These are phyloP conservation scores for Populus hybrid DNA, from an alignment of 441 rosid genomes.

Conservation along the genomic window DNA sequence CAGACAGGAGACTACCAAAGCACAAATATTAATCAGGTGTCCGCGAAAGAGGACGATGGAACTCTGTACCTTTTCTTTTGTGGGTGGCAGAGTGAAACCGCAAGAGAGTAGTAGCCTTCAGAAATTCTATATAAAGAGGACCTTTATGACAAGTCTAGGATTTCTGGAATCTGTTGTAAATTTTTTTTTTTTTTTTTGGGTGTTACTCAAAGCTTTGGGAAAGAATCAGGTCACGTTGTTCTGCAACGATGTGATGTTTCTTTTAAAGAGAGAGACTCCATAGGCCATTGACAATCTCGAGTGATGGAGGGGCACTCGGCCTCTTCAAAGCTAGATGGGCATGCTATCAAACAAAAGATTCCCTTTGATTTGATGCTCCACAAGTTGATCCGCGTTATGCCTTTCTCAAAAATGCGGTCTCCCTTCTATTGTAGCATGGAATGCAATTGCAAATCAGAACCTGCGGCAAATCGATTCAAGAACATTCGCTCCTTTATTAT, in stretches of 20 bases:
- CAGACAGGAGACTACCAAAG: not conserved
- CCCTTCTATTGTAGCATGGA: too few relatives aligned
- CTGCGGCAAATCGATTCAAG: too few relatives aligned
- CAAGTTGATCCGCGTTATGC: not conserved
- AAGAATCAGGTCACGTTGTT: not conserved
- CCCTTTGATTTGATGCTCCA: not conserved
- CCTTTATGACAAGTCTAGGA: not conserved
- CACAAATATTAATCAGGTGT: not conserved
- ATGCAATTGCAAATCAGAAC: too few relatives aligned
- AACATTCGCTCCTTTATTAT: too few relatives aligned
- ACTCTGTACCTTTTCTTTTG: not conserved
- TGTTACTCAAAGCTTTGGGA: not conserved
- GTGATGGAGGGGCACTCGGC: not conserved
- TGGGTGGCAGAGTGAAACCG: not conserved
- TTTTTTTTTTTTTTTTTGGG: not conserved
- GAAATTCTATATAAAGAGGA: slow-evolving; percentile 2
- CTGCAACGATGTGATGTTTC: not conserved
- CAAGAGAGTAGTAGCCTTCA: not conserved
- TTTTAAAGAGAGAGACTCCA: not conserved
- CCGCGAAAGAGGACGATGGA: not conserved
- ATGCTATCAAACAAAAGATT: not conserved
- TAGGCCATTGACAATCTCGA: not conserved
- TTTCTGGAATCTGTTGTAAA: not conserved
- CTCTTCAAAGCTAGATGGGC: not conserved
- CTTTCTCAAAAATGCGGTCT: too few relatives aligned